Base-by-base conservation (phyloP, 2,329 filamentous ascomycete genomes). In the Ophiostoma ips region DNA sequence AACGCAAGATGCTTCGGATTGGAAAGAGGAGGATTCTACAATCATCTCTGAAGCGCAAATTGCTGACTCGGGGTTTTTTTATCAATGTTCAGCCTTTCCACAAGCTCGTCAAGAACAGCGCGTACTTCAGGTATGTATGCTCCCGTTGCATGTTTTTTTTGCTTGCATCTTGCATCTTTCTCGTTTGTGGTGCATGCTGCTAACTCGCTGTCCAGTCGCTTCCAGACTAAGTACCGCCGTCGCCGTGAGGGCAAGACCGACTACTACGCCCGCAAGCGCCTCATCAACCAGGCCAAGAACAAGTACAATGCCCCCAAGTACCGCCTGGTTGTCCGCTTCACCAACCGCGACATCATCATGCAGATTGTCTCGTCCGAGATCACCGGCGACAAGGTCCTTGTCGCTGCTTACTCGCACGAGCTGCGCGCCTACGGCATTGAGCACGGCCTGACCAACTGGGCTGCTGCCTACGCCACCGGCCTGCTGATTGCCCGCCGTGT, bases 291-390 rank as follows among this genome's bases (percentile, higher is more conserved):
- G 81, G 92, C 92, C 76, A 98, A 96, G 87, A 98, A 98, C 87
- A 98, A 98, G 85, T 98, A 96, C 85, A 94, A 94, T 76, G 85
- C 92, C 58, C 92, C 92, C 74, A 98, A 98, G 83, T 96, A 98
- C 84, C 87, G 92, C 68, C 84, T 98, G 67, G 92, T 98, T 61
- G 87, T 98, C 69, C 92, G 92, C 71, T 95, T 94, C 84, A 94
- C 87, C 79, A 94, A 96, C 84, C 87, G 88, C 73, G 90, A 98
- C 80, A 94, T 96, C 77, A 85, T 96, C 76, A 83, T 81, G 75
- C 92, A 98, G 79, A 92, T 98, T 70, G 81, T 98, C 70, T 84
- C 79, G 68, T 94, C 92, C 55, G 92, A 98, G 79, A 85, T 98
- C 75, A 81, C 78, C 60, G 92, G 92, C 66, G 92, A 98, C 83